Percentiles rank a stretch among this genome's conserved stretches.
Conservation (phyloP, 2,329 filamentous ascomycete species). For the Penicillium sp. region DNA sequence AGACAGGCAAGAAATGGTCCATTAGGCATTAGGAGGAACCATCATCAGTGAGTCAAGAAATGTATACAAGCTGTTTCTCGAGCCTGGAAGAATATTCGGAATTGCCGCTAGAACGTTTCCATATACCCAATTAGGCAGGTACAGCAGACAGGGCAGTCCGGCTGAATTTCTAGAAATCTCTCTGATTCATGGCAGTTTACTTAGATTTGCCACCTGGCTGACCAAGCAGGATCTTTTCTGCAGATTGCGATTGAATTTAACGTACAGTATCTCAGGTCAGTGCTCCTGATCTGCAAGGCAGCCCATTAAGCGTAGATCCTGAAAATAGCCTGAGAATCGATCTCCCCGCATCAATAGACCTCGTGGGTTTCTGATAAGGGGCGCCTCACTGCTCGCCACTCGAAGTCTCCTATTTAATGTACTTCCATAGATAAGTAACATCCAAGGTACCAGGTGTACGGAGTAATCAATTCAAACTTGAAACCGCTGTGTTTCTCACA, state of each 20-base stretch:
- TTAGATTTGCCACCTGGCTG: background rate
- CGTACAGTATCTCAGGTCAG: background rate
- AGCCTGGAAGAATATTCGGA: background rate
- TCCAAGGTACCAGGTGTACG: background rate
- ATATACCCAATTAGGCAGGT: constrained; percentile 1
- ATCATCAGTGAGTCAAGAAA: background rate
- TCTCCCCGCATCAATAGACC: background rate
- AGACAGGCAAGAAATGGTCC: background rate
- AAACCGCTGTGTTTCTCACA: background rate
- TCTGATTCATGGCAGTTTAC: background rate
- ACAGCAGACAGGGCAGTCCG: background rate
- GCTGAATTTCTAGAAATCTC: background rate
- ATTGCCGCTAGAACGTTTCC: background rate
- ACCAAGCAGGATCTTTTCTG: background rate
- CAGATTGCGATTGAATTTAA: background rate
- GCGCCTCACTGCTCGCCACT: background rate
- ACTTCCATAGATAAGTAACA: background rate
- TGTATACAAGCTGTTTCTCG: background rate
- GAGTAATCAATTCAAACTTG: background rate
- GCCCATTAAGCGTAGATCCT: background rate
- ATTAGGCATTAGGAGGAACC: background rate
- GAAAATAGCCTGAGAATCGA: background rate
- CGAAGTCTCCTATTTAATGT: too few relatives aligned
- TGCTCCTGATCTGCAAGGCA: background rate
- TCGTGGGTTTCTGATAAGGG: background rate